These are phyloP conservation scores for Ganoderma multipileum DNA, from an alignment of 1,284 basidiomycete species.

Conservation along the genomic window DNA sequence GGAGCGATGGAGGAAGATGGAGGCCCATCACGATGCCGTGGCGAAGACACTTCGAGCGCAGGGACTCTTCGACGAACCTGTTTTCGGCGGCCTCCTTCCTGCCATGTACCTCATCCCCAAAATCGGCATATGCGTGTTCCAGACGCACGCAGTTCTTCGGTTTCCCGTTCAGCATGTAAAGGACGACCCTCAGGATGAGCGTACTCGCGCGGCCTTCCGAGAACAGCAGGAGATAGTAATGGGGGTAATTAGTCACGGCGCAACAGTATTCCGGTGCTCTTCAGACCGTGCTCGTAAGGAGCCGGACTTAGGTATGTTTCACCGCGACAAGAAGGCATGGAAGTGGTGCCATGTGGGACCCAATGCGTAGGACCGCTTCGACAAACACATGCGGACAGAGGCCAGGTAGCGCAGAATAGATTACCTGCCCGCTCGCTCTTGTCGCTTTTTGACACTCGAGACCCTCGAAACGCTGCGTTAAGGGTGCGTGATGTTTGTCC, in stretches of 20 bases:
- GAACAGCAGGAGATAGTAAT: background rate
- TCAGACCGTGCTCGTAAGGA: background rate
- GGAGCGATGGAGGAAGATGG: background rate
- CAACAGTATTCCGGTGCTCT: background rate
- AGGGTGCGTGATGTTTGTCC: background rate
- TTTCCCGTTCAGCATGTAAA: background rate
- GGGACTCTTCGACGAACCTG: background rate
- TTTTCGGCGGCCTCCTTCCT: background rate
- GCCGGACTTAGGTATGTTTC: background rate
- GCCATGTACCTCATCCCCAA: background rate
- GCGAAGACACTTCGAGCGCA: background rate
- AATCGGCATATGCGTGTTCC: background rate
- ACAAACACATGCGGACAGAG: background rate
- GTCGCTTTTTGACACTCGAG: background rate
- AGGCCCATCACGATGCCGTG: background rate
- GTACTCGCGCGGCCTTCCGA: background rate
- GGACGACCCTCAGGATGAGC: background rate
- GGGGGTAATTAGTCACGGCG: background rate
- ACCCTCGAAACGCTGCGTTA: background rate
- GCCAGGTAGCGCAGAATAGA: background rate
- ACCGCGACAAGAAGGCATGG: background rate
- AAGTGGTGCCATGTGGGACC: background rate
- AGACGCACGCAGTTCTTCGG: background rate
- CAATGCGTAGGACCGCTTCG: background rate
- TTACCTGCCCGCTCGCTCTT: background rate